Evolutionary conservation across 495 filamentous ascomycete genomes (phyloP).

Genomic region (Aspergillus heteromorphus): DNA sequence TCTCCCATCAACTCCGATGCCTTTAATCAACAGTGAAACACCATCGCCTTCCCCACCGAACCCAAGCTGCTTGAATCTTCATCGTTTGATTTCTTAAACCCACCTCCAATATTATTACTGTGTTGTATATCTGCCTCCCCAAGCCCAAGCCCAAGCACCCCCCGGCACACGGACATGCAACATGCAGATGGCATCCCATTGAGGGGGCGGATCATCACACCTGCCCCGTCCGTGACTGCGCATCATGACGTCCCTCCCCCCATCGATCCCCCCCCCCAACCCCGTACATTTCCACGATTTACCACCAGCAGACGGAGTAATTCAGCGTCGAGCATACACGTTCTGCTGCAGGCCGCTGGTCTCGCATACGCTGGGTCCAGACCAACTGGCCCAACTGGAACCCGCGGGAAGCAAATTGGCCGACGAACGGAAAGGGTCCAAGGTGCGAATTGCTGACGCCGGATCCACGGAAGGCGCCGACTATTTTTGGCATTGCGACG

Average conservation of each 20-base stretch:
- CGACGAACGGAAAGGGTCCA: too few species aligned
- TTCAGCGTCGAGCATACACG: background rate
- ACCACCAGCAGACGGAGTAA: background rate
- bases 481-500: too few species aligned
- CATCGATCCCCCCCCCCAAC: background rate
- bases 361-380: too few species aligned
- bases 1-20: too few species aligned
- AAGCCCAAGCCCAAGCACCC: background rate
- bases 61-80: too few species aligned
- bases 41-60: too few species aligned
- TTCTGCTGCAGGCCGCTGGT: background rate
- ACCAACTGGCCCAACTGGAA: too few species aligned
- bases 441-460: too few species aligned
- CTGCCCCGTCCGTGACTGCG: constrained; percentile 1
- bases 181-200: background rate
- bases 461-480: too few species aligned
- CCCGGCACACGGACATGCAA: background rate
- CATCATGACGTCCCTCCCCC: constrained; percentile 3
- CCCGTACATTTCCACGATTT: background rate
- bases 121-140: background rate
- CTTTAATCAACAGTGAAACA: background rate
- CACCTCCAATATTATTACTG: too few species aligned
- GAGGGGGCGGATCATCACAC: background rate
- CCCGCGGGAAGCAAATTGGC: too few species aligned
- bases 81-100: too few species aligned